These are phyloP conservation scores for Extremus antarcticus DNA, from an alignment of 495 filamentous ascomycete genomes.

Conservation along the genomic window DNA sequence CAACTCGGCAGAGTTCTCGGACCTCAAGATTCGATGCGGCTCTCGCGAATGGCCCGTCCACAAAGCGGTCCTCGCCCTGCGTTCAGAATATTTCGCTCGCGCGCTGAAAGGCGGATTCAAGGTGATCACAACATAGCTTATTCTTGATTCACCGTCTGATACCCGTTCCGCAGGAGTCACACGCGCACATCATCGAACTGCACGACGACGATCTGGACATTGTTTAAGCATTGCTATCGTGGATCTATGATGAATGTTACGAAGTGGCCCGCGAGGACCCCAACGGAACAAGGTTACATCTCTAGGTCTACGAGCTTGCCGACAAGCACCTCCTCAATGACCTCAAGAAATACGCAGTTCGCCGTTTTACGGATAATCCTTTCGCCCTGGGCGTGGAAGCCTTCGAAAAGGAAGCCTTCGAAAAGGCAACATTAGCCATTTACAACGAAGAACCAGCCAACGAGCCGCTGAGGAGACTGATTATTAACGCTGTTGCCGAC, in stretches of 20 bases:
- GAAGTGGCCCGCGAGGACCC: too few species aligned
- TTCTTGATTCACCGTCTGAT: too few species aligned
- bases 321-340: not conserved
- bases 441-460: too few species aligned
- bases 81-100: not conserved
- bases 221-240: not conserved
- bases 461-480: too few species aligned
- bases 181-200: not conserved
- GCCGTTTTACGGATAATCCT: too few species aligned
- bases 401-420: not conserved
- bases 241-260: not conserved
- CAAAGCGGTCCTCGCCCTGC: not conserved
- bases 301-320: not conserved
- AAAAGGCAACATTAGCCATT: too few species aligned
- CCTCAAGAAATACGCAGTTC: too few species aligned
- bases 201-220: not conserved
- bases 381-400: not conserved
- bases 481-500: too few species aligned
- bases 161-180: not conserved
- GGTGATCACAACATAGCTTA: too few species aligned
- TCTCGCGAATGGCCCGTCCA: not conserved
- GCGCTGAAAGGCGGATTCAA: not conserved
- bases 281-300: too few species aligned
- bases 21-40: not conserved
- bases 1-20: not conserved